These are phyloP conservation scores for Boletus edulis DNA, from an alignment of 768 basidiomycete genomes.

Conservation along the genomic window DNA sequence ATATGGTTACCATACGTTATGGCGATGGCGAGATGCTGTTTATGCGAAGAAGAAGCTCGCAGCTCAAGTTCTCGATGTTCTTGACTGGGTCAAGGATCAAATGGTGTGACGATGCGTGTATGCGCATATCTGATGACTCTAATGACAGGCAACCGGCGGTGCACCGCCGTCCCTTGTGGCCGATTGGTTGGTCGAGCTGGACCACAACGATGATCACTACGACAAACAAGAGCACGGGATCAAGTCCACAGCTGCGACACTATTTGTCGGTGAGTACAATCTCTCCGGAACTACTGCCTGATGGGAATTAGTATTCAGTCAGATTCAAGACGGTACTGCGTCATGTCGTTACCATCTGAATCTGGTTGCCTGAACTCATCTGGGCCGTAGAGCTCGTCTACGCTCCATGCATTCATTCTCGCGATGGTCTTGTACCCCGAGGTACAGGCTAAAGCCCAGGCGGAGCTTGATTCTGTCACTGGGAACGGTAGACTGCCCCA, in stretches of 20 bases:
- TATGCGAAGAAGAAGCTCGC: constrained; percentile 14
- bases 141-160: constrained; percentile 10
- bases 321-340: constrained; percentile 23
- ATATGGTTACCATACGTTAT: constrained; percentile 24
- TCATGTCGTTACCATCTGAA: not conserved
- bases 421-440: constrained; percentile 29
- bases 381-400: constrained; percentile 22
- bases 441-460: constrained; percentile 24
- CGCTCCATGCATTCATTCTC: constrained; percentile 23
- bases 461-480: constrained; percentile 28
- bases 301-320: constrained; percentile 10
- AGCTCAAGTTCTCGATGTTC: constrained; percentile 19
- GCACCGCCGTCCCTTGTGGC: constrained; percentile 27
- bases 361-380: not conserved
- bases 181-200: constrained; percentile 17
- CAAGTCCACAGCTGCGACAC: constrained; percentile 24
- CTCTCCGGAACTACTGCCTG: not conserved
- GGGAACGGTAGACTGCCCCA: constrained; percentile 20
- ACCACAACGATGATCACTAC: constrained; percentile 13
- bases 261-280: constrained; percentile 20
- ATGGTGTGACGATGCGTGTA: constrained; percentile 13
- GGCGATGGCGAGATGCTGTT: constrained; percentile 18
- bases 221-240: constrained; percentile 22
- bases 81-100: constrained; percentile 23
- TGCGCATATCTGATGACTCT: not conserved